Evolutionary conservation across 1,284 basidiomycete species (phyloP), one percentile per base, ranked within the genome.

Genomic region (Singerocomus inundabilis): DNA sequence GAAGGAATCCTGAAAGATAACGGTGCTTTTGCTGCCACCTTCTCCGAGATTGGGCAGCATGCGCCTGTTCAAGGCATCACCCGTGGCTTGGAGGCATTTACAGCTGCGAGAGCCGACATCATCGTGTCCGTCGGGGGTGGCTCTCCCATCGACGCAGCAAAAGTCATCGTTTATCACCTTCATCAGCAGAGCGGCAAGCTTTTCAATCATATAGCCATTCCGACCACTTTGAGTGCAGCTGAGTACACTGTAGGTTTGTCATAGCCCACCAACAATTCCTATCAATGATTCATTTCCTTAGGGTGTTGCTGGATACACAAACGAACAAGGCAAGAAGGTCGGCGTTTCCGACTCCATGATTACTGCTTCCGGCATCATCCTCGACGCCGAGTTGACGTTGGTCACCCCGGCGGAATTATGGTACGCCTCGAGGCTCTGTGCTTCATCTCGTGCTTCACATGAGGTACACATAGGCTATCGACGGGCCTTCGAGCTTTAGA

Each of bases 161-260:
- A 91, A 61, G 81, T 81, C 1, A 84, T 89, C 33, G 65, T 84
- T 12, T 84, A 82, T 64, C 75, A 77, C 49, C 69, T 81, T 32
- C 80, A 84, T 53, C 68, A 84, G 57, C 78, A 82, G 53, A 68
- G 57, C 4, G 80, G 76, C 3, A 49, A 73, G 58, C 59, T 72
- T 70, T 48, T 75, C 59, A 59, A 53, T 30, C 80, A 85, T 57
- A 83, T 93, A 49, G 85, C 88, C 5, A 82, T 92, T 45, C 90
- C 90, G 0, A 93, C 90, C 2, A 91, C 90, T 6, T 70, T 92
- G 29, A 88, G 85, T 55, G 88, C 88, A 2, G 91, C 90, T 1
- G 89, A 92, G 61, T 88, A 86, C 60, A 76, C 77, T 41, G 85
- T 84, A 54, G 52, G 76, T 42, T 26, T 15, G 15, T 39, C 24